Conservation (phyloP, 2,329 filamentous ascomycete species). For the Pseudomassariella vexata region DNA sequence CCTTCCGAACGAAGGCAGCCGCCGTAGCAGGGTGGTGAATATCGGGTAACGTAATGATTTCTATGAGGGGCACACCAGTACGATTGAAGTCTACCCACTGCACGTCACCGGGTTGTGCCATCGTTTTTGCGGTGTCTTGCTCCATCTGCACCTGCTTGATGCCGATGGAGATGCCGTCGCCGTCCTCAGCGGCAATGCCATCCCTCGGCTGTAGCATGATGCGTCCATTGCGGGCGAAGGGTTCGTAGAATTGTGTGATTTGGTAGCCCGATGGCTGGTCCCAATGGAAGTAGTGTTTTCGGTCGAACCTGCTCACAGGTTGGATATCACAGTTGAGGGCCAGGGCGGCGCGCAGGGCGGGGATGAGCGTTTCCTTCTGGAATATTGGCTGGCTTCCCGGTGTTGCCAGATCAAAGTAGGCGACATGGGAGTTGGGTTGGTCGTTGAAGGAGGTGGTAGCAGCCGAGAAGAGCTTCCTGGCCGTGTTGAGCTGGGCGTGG, state of each 20-base stretch:
- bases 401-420: constrained; percentile 81
- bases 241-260: constrained; percentile 90
- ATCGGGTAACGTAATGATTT: constrained; percentile 89
- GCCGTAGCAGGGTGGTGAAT: constrained; percentile 85
- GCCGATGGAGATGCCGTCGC: constrained; percentile 63
- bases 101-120: constrained; percentile 65
- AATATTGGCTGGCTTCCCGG: constrained; percentile 86
- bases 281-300: constrained; percentile 99
- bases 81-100: constrained; percentile 92
- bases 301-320: constrained; percentile 74
- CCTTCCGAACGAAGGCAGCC: constrained; percentile 81
- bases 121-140: constrained; percentile 94
- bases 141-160: constrained; percentile 97
- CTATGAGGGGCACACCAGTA: constrained; percentile 82
- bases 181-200: constrained; percentile 71
- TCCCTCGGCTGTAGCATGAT: constrained; percentile 70
- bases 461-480: constrained; percentile 81
- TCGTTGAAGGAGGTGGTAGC: constrained; percentile 61
- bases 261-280: constrained; percentile 96
- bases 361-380: constrained; percentile 75
- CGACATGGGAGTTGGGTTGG: constrained; percentile 77
- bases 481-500: constrained; percentile 89
- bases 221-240: constrained; percentile 63
- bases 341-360: constrained; percentile 83
- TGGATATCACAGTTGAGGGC: constrained; percentile 78